Conservation (phyloP, 2,329 filamentous ascomycete genomes). For the Trichoderma polysporum region DNA sequence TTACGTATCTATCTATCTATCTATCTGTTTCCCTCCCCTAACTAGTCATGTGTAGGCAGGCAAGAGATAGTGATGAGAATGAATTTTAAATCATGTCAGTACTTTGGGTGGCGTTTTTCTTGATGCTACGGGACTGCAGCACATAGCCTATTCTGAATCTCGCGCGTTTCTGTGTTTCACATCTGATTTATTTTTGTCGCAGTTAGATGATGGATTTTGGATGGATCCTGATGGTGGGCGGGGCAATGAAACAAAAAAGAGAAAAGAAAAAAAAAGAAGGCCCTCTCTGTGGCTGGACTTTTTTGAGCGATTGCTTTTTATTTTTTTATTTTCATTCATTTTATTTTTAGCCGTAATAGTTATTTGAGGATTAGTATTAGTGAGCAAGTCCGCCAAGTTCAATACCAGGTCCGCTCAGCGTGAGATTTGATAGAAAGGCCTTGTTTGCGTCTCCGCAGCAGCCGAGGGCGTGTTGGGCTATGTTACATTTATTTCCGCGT, state of each 20-base stretch:
- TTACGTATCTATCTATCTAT: no score
- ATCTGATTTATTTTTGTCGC: conserved; percentile 9
- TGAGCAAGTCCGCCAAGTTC: no score
- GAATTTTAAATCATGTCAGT: background rate
- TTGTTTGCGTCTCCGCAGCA: background rate
- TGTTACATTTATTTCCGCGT: background rate
- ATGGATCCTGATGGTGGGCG: background rate
- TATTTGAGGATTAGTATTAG: background rate
- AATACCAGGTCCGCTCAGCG: background rate
- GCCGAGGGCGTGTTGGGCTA: background rate
- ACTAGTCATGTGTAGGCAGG: background rate
- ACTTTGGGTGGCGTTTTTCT: background rate
- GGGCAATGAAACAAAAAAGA: background rate
- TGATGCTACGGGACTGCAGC: background rate
- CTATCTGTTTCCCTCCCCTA: no score
- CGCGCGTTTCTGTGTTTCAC: background rate
- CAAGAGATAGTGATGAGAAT: background rate
- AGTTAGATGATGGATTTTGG: background rate
- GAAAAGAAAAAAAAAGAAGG: background rate
- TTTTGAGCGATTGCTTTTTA: background rate
- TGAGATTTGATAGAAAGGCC: background rate
- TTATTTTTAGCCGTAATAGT: background rate
- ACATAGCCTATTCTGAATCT: background rate
- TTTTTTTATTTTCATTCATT: background rate
- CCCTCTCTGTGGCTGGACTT: background rate